Conservation (phyloP, 345 rosid genomes). For the Passiflora organensis region DNA sequence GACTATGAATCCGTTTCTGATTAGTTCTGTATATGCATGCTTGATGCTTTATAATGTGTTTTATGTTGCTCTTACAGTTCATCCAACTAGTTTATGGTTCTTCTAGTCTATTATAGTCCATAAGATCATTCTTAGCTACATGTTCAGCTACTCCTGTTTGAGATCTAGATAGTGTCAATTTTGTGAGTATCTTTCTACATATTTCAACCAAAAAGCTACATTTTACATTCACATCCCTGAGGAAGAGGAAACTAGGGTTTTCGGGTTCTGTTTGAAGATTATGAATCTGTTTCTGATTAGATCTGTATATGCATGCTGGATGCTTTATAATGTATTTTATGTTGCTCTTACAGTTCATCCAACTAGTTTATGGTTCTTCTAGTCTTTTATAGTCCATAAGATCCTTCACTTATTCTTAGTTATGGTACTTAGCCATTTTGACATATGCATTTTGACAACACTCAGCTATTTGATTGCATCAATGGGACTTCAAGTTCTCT, state of each 20-base stretch:
- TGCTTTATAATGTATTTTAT: no score
- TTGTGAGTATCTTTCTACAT: background rate
- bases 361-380: background rate
- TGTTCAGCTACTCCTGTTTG: background rate
- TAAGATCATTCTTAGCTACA: background rate
- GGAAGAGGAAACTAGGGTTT: background rate
- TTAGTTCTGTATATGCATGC: background rate
- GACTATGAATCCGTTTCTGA: background rate
- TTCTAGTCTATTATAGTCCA: background rate
- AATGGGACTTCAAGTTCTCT: constrained; percentile 39
- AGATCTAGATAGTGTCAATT: no score
- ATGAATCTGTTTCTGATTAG: background rate
- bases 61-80: background rate
- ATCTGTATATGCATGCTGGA: background rate
- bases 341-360: background rate
- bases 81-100: background rate
- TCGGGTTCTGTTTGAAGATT: background rate
- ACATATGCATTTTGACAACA: constrained; percentile 3
- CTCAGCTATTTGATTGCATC: constrained; percentile 41
- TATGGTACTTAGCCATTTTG: background rate
- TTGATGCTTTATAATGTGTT: no score
- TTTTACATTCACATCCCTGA: background rate
- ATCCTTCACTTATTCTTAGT: background rate
- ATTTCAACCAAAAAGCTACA: background rate
- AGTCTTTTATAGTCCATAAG: background rate